Evolutionary conservation across 1,284 basidiomycete species (phyloP).

Genomic region (Apiotrichum brassicae): DNA sequence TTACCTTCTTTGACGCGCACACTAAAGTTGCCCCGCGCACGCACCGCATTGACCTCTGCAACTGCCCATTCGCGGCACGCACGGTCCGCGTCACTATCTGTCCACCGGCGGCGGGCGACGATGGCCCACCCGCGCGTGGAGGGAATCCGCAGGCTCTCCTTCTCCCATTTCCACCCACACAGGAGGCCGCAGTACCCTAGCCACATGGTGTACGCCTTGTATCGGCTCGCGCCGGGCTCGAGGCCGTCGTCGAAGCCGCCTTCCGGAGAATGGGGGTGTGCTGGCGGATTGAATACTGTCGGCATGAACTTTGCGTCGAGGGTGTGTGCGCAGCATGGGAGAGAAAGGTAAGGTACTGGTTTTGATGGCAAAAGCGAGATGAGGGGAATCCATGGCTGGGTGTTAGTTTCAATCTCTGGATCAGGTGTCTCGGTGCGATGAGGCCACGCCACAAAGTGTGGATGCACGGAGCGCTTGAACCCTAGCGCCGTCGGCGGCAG

Average conservation of each 20-base stretch:
- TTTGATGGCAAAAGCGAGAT: conserved; percentile 55
- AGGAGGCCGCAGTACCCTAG: conserved; percentile 60
- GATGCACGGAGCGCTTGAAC: too few relatives aligned
- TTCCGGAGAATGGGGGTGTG: conserved; percentile 27
- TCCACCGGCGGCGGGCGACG: conserved; percentile 35
- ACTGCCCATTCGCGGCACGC: conserved; percentile 39
- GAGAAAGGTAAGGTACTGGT: conserved; percentile 72
- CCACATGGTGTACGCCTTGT: conserved; percentile 76
- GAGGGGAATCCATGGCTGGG: conserved; percentile 68
- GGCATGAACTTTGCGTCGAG: conserved; percentile 41
- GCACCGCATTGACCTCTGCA: conserved; percentile 34
- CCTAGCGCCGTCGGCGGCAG: too few relatives aligned
- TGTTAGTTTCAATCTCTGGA: neutral
- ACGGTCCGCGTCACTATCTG: conserved; percentile 9
- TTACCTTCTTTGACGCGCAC: conserved; percentile 44
- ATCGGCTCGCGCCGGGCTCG: conserved; percentile 58
- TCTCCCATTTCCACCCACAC: conserved; percentile 80
- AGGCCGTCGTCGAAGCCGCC: conserved; percentile 44
- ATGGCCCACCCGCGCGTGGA: conserved; percentile 90
- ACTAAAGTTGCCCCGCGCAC: conserved; percentile 35
- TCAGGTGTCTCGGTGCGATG: too few relatives aligned
- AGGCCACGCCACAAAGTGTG: too few relatives aligned
- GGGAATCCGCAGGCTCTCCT: conserved; percentile 80
- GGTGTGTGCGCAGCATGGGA: conserved; percentile 72
- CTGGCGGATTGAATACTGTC: conserved; percentile 46